Evolutionary conservation across 2,329 filamentous ascomycete genomes (phyloP).

Genomic region (Didymella arachidicola): DNA sequence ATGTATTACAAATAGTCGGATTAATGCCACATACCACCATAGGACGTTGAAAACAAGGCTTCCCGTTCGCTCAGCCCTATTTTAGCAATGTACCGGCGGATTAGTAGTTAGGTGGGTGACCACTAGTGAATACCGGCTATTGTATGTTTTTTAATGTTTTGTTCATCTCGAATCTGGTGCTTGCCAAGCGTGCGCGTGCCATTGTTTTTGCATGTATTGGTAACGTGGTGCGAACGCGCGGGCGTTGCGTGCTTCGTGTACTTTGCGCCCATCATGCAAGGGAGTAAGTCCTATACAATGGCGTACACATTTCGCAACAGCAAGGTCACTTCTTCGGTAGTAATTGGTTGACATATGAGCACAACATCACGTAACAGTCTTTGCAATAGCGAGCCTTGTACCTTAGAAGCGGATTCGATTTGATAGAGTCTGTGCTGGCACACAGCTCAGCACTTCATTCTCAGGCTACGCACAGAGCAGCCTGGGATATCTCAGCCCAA

Average conservation of each 20-base stretch:
- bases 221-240: too few species aligned
- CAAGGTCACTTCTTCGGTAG: too few species aligned
- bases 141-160: not conserved
- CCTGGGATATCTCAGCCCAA: constrained; percentile 30
- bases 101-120: not conserved
- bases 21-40: too few species aligned
- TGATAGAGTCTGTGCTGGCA: constrained; percentile 35
- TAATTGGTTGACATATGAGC: too few species aligned
- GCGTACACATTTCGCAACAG: too few species aligned
- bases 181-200: not conserved
- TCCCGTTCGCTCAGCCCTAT: not conserved
- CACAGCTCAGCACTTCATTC: constrained; percentile 36
- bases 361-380: too few species aligned
- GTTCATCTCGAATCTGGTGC: not conserved
- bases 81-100: not conserved
- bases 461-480: constrained; percentile 32
- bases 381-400: too few species aligned
- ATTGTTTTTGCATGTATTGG: not conserved
- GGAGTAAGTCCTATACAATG: too few species aligned
- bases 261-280: too few species aligned
- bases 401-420: constrained; percentile 10
- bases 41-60: not conserved
- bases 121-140: not conserved
- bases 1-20: not conserved
- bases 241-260: too few species aligned